Evolutionary conservation across 2,329 filamentous ascomycete species (phyloP).

Genomic region (Ambrosiella cleistominuta): DNA sequence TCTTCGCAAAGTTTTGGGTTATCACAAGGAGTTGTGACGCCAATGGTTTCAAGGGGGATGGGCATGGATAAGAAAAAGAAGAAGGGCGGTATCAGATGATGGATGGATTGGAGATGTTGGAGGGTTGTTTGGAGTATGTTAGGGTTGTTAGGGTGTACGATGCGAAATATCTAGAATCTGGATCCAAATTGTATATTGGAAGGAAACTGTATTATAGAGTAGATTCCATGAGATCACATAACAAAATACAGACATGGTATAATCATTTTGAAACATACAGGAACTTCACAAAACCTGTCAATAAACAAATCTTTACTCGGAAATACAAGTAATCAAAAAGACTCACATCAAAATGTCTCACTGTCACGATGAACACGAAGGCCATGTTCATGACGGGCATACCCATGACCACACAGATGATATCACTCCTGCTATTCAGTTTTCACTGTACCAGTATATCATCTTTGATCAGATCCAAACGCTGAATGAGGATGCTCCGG

Average conservation of each 20-base stretch:
- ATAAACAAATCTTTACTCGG: no score
- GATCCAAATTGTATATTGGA: no score
- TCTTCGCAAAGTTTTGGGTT: background rate
- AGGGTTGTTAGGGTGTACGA: background rate
- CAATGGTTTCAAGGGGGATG: background rate
- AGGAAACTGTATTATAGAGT: no score
- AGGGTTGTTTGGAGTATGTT: background rate
- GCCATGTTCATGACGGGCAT: slow-evolving; percentile 33
- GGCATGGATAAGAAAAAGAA: slow-evolving; percentile 23
- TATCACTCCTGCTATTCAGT: slow-evolving; percentile 77
- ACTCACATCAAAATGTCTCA: slow-evolving; percentile 22
- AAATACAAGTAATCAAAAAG: background rate
- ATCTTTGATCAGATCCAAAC: slow-evolving; percentile 73
- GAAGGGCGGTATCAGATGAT: slow-evolving; percentile 25
- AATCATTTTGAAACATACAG: no score
- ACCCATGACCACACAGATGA: slow-evolving; percentile 84
- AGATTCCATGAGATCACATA: no score
- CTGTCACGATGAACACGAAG: slow-evolving; percentile 33
- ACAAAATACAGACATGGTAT: no score
- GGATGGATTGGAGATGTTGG: background rate
- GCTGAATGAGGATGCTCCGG: slow-evolving; percentile 58
- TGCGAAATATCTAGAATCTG: no score
- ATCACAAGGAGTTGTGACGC: background rate
- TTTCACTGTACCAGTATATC: slow-evolving; percentile 80
- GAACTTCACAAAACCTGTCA: no score